These are phyloP conservation scores for Pascua sp. DNA, from an alignment of 1,284 basidiomycete genomes.

Conservation along the genomic window DNA sequence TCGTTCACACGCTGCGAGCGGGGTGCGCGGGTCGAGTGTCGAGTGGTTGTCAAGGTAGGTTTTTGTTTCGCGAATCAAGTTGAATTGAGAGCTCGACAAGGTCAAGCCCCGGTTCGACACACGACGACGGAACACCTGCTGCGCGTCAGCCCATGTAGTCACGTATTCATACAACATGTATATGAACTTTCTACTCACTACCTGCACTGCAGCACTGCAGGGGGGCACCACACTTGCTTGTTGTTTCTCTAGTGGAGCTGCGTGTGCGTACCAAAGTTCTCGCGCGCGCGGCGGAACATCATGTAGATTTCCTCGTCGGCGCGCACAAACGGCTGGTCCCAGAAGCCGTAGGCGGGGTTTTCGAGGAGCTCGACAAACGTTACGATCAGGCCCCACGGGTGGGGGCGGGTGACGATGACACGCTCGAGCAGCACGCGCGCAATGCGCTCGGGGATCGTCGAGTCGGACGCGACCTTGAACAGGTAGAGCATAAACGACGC, in stretches of 20 bases:
- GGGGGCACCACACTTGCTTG: constrained; percentile 1
- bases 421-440: constrained; percentile 88
- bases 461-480: constrained; percentile 54
- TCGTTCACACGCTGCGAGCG: too few relatives aligned
- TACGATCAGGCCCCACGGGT: constrained; percentile 93
- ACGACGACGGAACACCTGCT: constrained; percentile 4
- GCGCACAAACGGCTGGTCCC: constrained; percentile 47
- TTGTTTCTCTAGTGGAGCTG: constrained; percentile 14
- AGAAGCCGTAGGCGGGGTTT: constrained; percentile 47
- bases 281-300: constrained; percentile 34
- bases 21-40: background rate
- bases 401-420: constrained; percentile 87
- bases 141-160: background rate
- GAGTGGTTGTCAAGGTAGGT: too few relatives aligned
- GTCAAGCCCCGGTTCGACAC: background rate
- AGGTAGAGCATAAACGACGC: constrained; percentile 80
- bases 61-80: too few relatives aligned
- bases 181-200: background rate
- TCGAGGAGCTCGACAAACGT: constrained; percentile 76
- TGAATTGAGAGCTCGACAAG: too few relatives aligned
- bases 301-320: constrained; percentile 45
- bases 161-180: background rate
- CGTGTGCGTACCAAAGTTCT: constrained; percentile 19
- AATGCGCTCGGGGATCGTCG: constrained; percentile 76
- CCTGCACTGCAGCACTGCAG: too few relatives aligned